A percentile compares a stretch with the other conserved stretches of the same genome.
These are phyloP conservation scores for Podospora fimiseda DNA, from an alignment of 495 filamentous ascomycete genomes.

Conservation along the genomic window DNA sequence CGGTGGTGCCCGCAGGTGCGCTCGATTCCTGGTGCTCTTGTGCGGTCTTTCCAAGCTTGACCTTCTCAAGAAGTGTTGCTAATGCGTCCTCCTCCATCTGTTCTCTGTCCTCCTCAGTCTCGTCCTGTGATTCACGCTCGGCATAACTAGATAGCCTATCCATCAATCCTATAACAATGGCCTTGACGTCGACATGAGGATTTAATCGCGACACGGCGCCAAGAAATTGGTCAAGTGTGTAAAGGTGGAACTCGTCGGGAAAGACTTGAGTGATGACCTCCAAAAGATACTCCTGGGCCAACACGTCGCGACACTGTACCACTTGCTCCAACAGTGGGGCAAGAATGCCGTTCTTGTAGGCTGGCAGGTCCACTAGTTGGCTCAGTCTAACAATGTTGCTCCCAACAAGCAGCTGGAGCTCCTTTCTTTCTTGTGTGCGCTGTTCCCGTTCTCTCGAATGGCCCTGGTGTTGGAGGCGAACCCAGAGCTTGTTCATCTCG, in stretches of 20 bases:
- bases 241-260: constrained; percentile 95
- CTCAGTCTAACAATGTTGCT: constrained; percentile 93
- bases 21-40: constrained; percentile 26
- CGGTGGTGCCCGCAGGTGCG: constrained; percentile 9
- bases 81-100: constrained; percentile 82
- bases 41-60: constrained; percentile 61
- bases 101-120: constrained; percentile 60
- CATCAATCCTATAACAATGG: constrained; percentile 97
- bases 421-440: constrained; percentile 87
- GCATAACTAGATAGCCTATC: constrained; percentile 91
- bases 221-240: constrained; percentile 90
- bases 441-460: constrained; percentile 91
- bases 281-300: constrained; percentile 94
- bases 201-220: constrained; percentile 87
- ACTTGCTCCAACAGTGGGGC: constrained; percentile 90
- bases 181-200: constrained; percentile 93
- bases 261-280: constrained; percentile 99
- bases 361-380: constrained; percentile 89
- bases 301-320: constrained; percentile 92
- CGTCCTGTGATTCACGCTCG: constrained; percentile 72
- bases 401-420: constrained; percentile 89
- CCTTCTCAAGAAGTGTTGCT: constrained; percentile 63
- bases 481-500: constrained; percentile 99
- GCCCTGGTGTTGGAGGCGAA: constrained; percentile 92
- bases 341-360: constrained; percentile 86